Evolutionary conservation across 192 early-diverging fungal genomes (phyloP).

Genomic region (Coemansia sp.): DNA sequence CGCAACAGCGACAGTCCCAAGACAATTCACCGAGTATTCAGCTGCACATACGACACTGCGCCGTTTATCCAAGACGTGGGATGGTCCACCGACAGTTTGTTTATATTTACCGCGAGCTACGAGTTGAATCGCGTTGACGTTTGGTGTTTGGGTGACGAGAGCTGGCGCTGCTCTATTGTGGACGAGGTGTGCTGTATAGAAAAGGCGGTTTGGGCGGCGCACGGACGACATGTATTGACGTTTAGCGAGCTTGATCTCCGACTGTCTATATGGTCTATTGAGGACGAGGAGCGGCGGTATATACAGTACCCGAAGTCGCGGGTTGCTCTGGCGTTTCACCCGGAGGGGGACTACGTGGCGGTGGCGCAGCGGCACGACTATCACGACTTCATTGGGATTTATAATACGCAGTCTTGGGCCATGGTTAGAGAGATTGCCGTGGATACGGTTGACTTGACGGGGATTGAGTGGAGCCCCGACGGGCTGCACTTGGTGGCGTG

Average conservation of each 20-base stretch:
- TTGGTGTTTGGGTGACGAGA: constrained; percentile 45
- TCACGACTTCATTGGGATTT: constrained; percentile 45
- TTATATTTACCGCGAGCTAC: constrained; percentile 42
- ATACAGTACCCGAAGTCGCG: constrained; percentile 44
- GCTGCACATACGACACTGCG: constrained; percentile 22
- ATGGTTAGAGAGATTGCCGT: constrained; percentile 33
- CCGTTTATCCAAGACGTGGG: constrained; percentile 43
- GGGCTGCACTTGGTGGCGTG: constrained; percentile 42
- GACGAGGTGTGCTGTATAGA: constrained; percentile 37
- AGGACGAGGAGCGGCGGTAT: constrained; percentile 27
- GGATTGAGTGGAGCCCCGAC: constrained; percentile 41
- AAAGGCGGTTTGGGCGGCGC: constrained; percentile 33
- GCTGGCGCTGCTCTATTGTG: constrained; percentile 36
- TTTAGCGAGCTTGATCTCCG: constrained; percentile 51
- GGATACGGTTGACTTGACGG: constrained; percentile 25
- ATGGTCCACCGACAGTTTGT: constrained; percentile 41
- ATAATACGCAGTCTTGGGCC: constrained; percentile 32
- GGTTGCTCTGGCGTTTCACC: constrained; percentile 31
- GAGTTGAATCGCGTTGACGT: constrained; percentile 41
- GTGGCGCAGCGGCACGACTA: constrained; percentile 51
- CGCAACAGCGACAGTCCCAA: constrained; percentile 44
- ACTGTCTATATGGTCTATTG: constrained; percentile 45
- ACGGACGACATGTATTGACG: constrained; percentile 41
- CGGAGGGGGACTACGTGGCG: constrained; percentile 34
- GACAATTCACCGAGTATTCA: constrained; percentile 38